Evolutionary conservation across 2,329 filamentous ascomycete species (phyloP).

Genomic region (Penicillium sp.): DNA sequence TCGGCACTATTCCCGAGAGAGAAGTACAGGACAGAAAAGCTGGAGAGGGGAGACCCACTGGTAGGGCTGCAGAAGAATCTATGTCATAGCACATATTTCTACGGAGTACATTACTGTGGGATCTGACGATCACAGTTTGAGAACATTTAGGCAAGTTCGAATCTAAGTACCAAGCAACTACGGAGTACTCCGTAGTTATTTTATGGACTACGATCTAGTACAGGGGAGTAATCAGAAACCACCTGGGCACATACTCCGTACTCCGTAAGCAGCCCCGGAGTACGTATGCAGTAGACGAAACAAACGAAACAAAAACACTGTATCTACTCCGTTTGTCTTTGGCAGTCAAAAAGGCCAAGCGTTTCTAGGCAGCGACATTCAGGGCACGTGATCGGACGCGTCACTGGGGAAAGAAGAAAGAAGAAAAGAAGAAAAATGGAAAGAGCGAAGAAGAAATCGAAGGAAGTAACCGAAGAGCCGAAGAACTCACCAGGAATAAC

Average conservation of each 20-base stretch:
- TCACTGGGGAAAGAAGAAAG: not conserved
- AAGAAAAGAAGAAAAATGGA: not conserved
- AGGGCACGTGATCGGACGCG: not conserved
- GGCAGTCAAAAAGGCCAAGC: not conserved
- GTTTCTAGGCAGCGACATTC: not conserved
- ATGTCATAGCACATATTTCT: not conserved
- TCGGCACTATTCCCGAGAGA: slow-evolving; percentile 1
- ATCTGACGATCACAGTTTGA: no score
- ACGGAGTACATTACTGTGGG: no score
- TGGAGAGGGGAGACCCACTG: slow-evolving; percentile 3
- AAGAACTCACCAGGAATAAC: not conserved
- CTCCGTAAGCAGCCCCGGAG: no score
- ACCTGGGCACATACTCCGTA: no score
- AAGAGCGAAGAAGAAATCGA: not conserved
- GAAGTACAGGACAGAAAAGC: not conserved
- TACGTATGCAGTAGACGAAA: no score
- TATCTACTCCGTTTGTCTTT: not conserved
- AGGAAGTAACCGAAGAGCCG: not conserved
- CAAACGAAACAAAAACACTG: not conserved
- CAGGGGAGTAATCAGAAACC: no score
- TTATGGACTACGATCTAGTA: no score
- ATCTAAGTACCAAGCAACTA: no score
- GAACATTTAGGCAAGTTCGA: no score
- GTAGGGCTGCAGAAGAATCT: slow-evolving; percentile 2
- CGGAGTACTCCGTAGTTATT: no score